phyloP scores from a whole-genome alignment of 2,329 filamentous ascomycete genomes.

The Alternaria sp. region DNA sequence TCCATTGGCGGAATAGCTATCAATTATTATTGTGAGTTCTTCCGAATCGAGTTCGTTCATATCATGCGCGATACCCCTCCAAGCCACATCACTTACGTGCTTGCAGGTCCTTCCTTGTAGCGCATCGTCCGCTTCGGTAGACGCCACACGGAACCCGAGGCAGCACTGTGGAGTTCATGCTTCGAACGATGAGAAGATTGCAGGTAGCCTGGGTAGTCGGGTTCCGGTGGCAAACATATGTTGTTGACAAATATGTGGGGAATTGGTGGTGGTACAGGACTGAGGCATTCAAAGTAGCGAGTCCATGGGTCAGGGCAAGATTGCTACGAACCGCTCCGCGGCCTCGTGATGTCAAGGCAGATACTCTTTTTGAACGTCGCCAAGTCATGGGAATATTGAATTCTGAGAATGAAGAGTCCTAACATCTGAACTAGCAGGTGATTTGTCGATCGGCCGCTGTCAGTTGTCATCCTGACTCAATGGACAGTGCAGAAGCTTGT shows the following conservation, averaged over 20 bases:
- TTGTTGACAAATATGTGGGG: constrained; percentile 35
- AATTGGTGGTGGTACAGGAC: constrained; percentile 19
- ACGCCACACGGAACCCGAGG: constrained; percentile 4
- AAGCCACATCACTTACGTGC: not conserved
- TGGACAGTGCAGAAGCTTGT: constrained; percentile 10
- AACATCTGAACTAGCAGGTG: constrained; percentile 3
- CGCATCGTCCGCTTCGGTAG: constrained; percentile 5
- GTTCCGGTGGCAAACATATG: constrained; percentile 14
- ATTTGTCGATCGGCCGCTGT: constrained; percentile 22
- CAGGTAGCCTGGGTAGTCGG: constrained; percentile 15
- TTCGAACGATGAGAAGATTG: constrained; percentile 8
- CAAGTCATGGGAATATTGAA: constrained; percentile 3
- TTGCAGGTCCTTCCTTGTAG: constrained; percentile 16
- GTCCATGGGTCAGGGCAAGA: constrained; percentile 16
- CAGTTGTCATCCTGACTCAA: constrained; percentile 35
- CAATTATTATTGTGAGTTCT: not conserved
- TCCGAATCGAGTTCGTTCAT: not conserved
- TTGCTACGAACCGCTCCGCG: constrained; percentile 6
- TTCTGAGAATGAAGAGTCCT: not conserved
- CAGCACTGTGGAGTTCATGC: constrained; percentile 10
- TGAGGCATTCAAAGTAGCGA: constrained; percentile 27
- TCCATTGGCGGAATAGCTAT: not conserved
- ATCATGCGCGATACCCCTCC: not conserved
- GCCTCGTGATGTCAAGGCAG: not conserved
- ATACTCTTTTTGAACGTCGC: not conserved